Evolutionary conservation across 352 stramenopile genomes (phyloP).

Genomic region (Phytophthora lateralis): DNA sequence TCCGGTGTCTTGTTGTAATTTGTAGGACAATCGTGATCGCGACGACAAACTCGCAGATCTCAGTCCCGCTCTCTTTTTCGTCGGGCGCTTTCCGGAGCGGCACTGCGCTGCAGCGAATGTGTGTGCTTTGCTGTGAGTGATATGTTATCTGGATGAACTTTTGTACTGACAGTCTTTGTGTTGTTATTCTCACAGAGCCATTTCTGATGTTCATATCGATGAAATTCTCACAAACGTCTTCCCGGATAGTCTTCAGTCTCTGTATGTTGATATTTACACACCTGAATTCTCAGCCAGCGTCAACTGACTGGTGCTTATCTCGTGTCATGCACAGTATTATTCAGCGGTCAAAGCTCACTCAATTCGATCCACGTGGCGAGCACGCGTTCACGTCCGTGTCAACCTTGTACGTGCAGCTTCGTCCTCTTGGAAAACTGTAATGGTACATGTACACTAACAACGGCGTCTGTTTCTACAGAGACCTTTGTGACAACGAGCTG

Average conservation of each 20-base stretch:
- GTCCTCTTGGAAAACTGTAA: not conserved
- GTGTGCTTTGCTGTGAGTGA: conserved; percentile 5
- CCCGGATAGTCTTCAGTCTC: conserved; percentile 50
- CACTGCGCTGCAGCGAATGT: conserved; percentile 56
- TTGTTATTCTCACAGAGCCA: conserved; percentile 34
- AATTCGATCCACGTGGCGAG: conserved; percentile 62
- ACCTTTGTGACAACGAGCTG: conserved; percentile 68
- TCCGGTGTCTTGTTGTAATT: conserved; percentile 13
- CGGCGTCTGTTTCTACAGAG: conserved; percentile 33
- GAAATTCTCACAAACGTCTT: conserved; percentile 77
- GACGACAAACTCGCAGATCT: conserved; percentile 52
- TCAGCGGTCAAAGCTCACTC: conserved; percentile 55
- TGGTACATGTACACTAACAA: conserved; percentile 14
- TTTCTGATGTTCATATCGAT: conserved; percentile 62
- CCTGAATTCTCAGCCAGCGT: not conserved
- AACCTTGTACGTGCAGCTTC: conserved; percentile 49
- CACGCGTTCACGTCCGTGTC: conserved; percentile 51
- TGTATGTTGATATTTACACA: conserved; percentile 41
- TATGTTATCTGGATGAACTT: not conserved
- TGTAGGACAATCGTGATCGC: conserved; percentile 63
- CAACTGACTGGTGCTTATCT: conserved; percentile 7
- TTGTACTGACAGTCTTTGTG: conserved; percentile 6
- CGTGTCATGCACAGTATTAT: conserved; percentile 53
- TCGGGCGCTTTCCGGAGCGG: conserved; percentile 52
- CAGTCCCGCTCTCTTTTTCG: conserved; percentile 63